Conservation (phyloP, 345 rosid genomes). For the Durio zibethinus region DNA sequence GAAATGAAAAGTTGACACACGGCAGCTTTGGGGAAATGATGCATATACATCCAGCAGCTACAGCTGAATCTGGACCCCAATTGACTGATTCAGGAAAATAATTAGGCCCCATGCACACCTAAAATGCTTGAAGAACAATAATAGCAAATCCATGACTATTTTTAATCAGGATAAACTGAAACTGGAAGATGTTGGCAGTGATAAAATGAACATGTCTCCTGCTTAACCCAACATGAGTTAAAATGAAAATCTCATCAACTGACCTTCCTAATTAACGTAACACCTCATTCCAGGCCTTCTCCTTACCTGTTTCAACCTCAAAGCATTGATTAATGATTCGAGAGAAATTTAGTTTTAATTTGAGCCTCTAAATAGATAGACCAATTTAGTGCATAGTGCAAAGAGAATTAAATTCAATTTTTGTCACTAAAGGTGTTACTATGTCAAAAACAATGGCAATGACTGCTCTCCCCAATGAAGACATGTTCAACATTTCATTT, state of each 20-base stretch:
- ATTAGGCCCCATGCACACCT: not conserved
- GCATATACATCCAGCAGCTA: not conserved
- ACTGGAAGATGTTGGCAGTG: no score
- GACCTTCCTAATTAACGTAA: not conserved
- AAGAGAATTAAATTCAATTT: no score
- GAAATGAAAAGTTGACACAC: not conserved
- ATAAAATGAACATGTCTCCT: not conserved
- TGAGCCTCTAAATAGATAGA: not conserved
- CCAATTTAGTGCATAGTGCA: not conserved
- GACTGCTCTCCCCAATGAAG: not conserved
- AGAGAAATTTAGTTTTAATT: no score
- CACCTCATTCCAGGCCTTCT: no score
- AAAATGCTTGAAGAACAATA: not conserved
- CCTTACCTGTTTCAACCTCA: not conserved
- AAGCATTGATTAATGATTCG: not conserved
- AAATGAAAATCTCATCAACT: not conserved
- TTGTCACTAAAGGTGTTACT: not conserved
- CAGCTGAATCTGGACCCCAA: not conserved
- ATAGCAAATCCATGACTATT: not conserved
- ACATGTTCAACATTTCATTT: not conserved
- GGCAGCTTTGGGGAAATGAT: not conserved
- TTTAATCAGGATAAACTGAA: not conserved
- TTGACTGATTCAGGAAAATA: not conserved
- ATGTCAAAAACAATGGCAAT: not conserved
- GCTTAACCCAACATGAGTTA: not conserved